These are phyloP conservation scores for Trichoderma sp. DNA, from an alignment of 2,329 filamentous ascomycete species.

Conservation along the genomic window DNA sequence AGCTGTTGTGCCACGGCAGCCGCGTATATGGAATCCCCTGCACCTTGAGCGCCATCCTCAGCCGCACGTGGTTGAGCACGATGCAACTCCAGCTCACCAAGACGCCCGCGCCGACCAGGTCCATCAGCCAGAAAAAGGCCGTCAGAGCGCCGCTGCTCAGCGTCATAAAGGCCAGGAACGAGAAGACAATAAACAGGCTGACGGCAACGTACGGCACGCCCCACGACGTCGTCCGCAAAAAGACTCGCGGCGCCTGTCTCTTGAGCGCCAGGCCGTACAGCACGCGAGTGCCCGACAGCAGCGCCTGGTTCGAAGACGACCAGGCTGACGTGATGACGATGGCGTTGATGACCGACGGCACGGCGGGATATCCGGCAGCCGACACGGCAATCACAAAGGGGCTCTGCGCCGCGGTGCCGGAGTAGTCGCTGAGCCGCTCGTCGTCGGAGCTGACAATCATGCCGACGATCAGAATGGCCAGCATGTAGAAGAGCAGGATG, in stretches of 20 bases:
- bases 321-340: constrained; percentile 68
- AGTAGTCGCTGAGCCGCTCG: constrained; percentile 48
- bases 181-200: constrained; percentile 50
- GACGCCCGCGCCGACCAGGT: constrained; percentile 59
- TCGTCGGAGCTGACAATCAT: constrained; percentile 60
- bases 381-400: constrained; percentile 71
- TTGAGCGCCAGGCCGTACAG: constrained; percentile 65
- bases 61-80: constrained; percentile 56
- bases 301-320: constrained; percentile 58
- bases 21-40: constrained; percentile 50
- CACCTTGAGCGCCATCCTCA: constrained; percentile 51
- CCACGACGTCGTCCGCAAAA: constrained; percentile 57
- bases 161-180: constrained; percentile 57
- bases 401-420: constrained; percentile 46
- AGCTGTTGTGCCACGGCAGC: constrained; percentile 61
- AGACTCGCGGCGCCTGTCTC: constrained; percentile 61
- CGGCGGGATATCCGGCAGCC: constrained; percentile 62
- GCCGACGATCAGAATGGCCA: constrained; percentile 67
- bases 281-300: constrained; percentile 66
- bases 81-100: constrained; percentile 62
- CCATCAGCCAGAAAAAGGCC: constrained; percentile 64
- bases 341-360: constrained; percentile 73
- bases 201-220: constrained; percentile 62
- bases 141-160: constrained; percentile 56
- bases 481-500: constrained; percentile 60